Conservation (phyloP, 306 rosid genomes). For the Biancaea sappan region DNA sequence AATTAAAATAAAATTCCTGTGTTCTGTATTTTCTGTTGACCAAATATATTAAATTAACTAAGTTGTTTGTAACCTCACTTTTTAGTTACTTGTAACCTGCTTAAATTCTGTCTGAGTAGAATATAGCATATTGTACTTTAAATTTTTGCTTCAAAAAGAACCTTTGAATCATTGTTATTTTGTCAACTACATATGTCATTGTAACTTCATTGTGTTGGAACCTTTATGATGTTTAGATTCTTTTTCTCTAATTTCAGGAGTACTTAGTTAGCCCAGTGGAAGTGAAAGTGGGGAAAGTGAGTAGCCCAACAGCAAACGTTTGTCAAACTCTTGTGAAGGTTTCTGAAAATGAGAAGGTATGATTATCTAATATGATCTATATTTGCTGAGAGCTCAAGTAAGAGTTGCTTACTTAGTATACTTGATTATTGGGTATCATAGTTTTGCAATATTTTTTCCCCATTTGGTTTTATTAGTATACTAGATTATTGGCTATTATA, state of each 20-base stretch:
- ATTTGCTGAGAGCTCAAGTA: slow-evolving; percentile 4
- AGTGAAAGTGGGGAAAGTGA: slow-evolving; percentile 88
- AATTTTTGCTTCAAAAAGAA: background rate
- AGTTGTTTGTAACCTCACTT: background rate
- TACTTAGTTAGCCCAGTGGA: slow-evolving; percentile 71
- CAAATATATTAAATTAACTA: background rate
- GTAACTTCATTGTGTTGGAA: slow-evolving; percentile 7
- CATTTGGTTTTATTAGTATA: background rate
- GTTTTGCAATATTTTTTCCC: slow-evolving; percentile 5
- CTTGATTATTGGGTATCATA: slow-evolving; percentile 4
- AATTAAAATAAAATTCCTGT: background rate
- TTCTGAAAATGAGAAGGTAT: slow-evolving; percentile 77
- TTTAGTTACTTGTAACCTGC: background rate
- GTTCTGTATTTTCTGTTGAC: slow-evolving; percentile 15
- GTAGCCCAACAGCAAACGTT: slow-evolving; percentile 91
- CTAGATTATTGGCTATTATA: slow-evolving; percentile 4
- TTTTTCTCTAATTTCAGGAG: slow-evolving; percentile 60
- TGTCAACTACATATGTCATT: slow-evolving; percentile 17
- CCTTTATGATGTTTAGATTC: background rate
- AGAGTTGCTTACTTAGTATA: background rate
- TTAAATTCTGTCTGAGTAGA: slow-evolving; percentile 13
- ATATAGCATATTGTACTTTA: slow-evolving; percentile 14
- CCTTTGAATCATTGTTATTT: slow-evolving; percentile 12
- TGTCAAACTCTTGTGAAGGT: slow-evolving; percentile 78
- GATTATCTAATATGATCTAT: slow-evolving; percentile 9